Evolutionary conservation across 2,329 filamentous ascomycete species (phyloP), one percentile per base, ranked within the genome.

Genomic region (Phialemonium atrogriseum): DNA sequence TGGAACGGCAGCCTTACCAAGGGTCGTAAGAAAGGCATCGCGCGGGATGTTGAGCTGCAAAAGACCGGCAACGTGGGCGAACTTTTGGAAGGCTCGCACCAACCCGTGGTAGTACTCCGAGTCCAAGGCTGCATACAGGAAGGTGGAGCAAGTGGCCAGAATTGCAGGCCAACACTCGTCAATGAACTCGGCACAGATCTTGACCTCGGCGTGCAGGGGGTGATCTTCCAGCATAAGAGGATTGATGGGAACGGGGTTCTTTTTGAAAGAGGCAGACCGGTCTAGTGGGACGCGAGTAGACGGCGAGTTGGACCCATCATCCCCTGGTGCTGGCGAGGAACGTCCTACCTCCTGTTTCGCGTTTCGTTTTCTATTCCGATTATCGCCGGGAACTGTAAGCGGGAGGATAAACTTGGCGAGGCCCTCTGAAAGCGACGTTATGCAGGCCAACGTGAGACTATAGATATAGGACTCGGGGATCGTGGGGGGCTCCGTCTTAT

Each of bases 81-180:
- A 84, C 42, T 93, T 87, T 48, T 98, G 91, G 45, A 96, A 94
- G 0, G 89, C 84, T 43, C 91, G 76, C 15, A 98, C 89, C 2
- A 98, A 65, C 8, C 81, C 77, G 44, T 95, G 88, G 47, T 96
- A 98, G 46, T 91, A 95, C 32, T 95, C 87, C 1, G 85, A 82
- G 51, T 98, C 91, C 4, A 98, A 64, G 0, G 89, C 79, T 18
- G 91, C 85, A 50, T 94, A 93, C 12, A 98, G 62, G 50, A 96
- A 98, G 0, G 89, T 95, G 0, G 91, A 98, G 47, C 87, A 95
- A 2, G 87, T 91, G 1, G 91, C 89, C 29, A 98, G 72, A 23
- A 96, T 80, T 10, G 91, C 91, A 27, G 91, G 91, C 91, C 91
- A 98, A 54, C 89, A 96, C 43, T 84, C 73, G 4, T 93, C 85